phyloP scores from a whole-genome alignment of 1,284 basidiomycete species.

The Sanghuangporus sanghuang region DNA sequence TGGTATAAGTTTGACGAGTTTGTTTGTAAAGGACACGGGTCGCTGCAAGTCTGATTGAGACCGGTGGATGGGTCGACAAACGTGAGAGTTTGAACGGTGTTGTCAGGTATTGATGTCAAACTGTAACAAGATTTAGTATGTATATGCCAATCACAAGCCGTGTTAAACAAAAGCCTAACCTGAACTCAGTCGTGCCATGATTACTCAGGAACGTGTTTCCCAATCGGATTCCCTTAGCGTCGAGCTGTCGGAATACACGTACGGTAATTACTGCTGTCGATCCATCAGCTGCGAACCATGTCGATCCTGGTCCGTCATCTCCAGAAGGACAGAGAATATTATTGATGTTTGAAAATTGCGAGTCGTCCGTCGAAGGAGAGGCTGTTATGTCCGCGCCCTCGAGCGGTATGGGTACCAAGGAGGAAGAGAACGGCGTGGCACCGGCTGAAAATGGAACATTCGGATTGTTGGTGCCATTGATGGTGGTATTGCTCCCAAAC shows the following conservation, averaged over 20 bases:
- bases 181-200: conserved; percentile 82
- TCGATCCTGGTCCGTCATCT: conserved; percentile 72
- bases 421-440: conserved; percentile 84
- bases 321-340: conserved; percentile 83
- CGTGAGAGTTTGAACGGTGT: conserved; percentile 69
- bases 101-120: conserved; percentile 84
- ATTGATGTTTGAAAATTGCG: conserved; percentile 64
- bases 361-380: conserved; percentile 60
- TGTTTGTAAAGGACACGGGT: conserved; percentile 70
- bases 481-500: conserved; percentile 56
- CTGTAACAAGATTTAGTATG: conserved; percentile 34
- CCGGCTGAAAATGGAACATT: conserved; percentile 72
- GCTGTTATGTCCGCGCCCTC: conserved; percentile 62
- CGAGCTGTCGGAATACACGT: conserved; percentile 66
- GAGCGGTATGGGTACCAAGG: conserved; percentile 83
- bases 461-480: conserved; percentile 67
- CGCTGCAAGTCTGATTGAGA: conserved; percentile 66
- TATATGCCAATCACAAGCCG: not conserved
- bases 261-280: conserved; percentile 70
- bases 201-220: conserved; percentile 85
- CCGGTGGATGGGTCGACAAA: conserved; percentile 76
- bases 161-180: conserved; percentile 42
- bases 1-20: conserved; percentile 77
- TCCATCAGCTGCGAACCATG: conserved; percentile 81
- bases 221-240: conserved; percentile 76